Conservation (phyloP, 805 yeast genomes). For the Myxozyma monticola region DNA sequence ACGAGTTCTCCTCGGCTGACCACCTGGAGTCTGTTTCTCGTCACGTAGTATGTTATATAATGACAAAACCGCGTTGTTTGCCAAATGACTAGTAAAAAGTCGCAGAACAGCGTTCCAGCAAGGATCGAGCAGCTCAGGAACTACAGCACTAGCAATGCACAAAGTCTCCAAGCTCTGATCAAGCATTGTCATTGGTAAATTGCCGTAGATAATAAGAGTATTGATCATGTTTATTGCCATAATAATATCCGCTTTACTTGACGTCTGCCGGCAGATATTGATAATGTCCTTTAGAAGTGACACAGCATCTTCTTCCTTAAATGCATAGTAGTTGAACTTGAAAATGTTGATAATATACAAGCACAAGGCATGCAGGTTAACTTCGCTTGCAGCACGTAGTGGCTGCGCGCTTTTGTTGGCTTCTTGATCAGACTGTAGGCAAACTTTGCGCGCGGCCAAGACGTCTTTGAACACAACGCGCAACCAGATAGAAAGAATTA, state of each 20-base stretch:
- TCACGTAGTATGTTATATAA: constrained; percentile 40
- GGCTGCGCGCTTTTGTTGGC: constrained; percentile 20
- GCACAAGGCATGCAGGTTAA: constrained; percentile 36
- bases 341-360: constrained; percentile 45
- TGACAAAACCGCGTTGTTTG: constrained; percentile 39
- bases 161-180: constrained; percentile 46
- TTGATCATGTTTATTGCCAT: constrained; percentile 47
- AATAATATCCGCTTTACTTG: constrained; percentile 42
- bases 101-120: constrained; percentile 45
- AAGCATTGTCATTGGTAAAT: constrained; percentile 47
- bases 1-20: constrained; percentile 31
- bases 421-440: background rate
- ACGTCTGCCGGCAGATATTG: constrained; percentile 45
- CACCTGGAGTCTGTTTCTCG: constrained; percentile 10
- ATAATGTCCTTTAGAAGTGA: constrained; percentile 42
- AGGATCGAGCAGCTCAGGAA: constrained; percentile 40
- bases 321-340: constrained; percentile 48
- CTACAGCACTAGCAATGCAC: constrained; percentile 47
- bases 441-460: constrained; percentile 18
- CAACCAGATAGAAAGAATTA: constrained; percentile 44
- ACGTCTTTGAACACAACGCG: constrained; percentile 36
- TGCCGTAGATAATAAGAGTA: constrained; percentile 48
- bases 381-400: constrained; percentile 27
- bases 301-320: constrained; percentile 46
- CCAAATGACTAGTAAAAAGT: constrained; percentile 44